Conservation (phyloP, 192 early-diverging fungal genomes). For the Tieghemiomyces parasiticus region DNA sequence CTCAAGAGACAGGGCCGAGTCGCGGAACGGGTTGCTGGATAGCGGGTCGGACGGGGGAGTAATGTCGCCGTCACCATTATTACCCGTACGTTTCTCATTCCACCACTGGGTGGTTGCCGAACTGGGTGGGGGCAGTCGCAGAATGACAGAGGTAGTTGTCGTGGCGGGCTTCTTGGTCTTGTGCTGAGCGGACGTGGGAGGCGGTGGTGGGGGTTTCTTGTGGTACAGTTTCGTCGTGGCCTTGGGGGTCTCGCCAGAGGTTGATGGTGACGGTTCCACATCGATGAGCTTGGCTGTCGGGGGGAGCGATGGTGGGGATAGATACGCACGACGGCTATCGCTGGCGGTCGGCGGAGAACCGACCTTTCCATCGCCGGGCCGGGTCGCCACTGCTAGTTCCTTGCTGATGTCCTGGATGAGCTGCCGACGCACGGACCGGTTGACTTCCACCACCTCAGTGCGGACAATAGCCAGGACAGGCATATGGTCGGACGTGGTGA, state of each 20-base stretch:
- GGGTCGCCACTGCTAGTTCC: not conserved
- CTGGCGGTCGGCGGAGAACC: too few species aligned
- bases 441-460: not conserved
- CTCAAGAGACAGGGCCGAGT: not conserved
- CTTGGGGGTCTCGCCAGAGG: not conserved
- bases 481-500: not conserved
- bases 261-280: not conserved
- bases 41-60: not conserved
- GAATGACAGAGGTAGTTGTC: too few species aligned
- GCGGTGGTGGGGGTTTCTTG: slow-evolving; percentile 7
- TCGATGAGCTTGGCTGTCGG: not conserved
- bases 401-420: not conserved
- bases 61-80: not conserved
- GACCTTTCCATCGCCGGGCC: too few species aligned
- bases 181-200: not conserved
- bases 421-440: slow-evolving; percentile 1
- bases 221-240: not conserved
- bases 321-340: too few species aligned
- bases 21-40: slow-evolving; percentile 6
- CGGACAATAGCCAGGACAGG: not conserved
- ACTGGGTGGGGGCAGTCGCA: slow-evolving; percentile 7
- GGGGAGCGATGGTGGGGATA: not conserved
- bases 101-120: not conserved
- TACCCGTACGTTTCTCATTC: not conserved
- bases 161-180: not conserved